Conservation (phyloP, 164 flowering plant genomes). For the Piper betle region DNA sequence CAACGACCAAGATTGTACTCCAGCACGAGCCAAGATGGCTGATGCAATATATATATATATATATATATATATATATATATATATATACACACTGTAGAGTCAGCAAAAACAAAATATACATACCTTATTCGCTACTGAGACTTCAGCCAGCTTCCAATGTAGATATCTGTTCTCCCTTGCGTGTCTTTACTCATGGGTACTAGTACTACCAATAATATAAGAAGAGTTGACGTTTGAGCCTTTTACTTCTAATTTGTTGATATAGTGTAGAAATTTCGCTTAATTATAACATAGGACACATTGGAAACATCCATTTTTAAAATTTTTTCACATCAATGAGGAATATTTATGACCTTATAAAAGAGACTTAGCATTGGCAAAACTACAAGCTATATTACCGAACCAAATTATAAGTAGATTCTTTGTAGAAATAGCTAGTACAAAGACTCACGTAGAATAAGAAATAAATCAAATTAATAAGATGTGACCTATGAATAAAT, state of each 20-base stretch:
- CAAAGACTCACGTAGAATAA: background rate
- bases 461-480: background rate
- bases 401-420: background rate
- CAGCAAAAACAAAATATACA: background rate
- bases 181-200: slow-evolving; percentile 79
- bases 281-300: too few species aligned
- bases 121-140: slow-evolving; percentile 83
- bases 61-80: too few species aligned
- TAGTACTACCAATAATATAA: slow-evolving; percentile 42
- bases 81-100: too few species aligned
- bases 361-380: background rate
- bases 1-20: too few species aligned
- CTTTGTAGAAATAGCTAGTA: background rate
- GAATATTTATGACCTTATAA: too few species aligned
- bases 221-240: background rate
- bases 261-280: too few species aligned
- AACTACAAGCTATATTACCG: background rate
- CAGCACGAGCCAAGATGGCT: too few species aligned
- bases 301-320: too few species aligned
- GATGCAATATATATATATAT: too few species aligned
- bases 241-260: background rate
- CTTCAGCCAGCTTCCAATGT: slow-evolving; percentile 74
- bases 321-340: too few species aligned
- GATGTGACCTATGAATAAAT: background rate
- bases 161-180: slow-evolving; percentile 82